Evolutionary conservation across 176 grass and related monocot genomes (phyloP).

Genomic region (Triticum urartu): DNA sequence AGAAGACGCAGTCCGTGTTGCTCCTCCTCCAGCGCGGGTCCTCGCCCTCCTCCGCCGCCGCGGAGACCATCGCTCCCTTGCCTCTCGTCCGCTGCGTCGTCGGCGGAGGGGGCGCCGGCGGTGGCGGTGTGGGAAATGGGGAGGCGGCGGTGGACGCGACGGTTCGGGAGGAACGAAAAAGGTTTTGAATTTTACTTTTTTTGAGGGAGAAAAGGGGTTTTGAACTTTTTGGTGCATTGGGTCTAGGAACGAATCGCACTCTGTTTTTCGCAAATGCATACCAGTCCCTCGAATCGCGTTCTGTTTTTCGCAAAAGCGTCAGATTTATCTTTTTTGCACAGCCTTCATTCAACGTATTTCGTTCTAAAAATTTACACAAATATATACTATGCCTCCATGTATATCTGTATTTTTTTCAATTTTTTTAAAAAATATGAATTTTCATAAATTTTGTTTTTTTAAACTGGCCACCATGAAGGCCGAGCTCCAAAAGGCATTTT

Average conservation of each 20-base stretch:
- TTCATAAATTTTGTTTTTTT: no score
- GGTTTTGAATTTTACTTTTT: not conserved
- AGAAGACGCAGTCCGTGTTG: conserved; percentile 34
- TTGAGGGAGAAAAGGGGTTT: not conserved
- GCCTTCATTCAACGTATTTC: no score
- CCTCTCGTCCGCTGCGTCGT: not conserved
- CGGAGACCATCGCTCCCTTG: not conserved
- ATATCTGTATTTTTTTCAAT: no score
- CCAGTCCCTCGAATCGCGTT: not conserved
- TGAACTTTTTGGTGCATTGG: conserved; percentile 14
- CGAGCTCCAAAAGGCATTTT: no score
- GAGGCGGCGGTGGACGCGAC: not conserved
- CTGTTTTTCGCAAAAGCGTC: no score
- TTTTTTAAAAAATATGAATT: no score
- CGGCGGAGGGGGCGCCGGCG: not conserved
- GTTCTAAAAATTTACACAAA: no score
- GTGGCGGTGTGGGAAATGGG: conserved; percentile 18
- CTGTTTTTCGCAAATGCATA: not conserved
- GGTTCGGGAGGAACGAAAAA: not conserved
- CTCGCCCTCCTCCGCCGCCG: not conserved
- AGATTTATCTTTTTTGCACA: no score
- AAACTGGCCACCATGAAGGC: no score
- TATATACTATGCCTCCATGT: no score
- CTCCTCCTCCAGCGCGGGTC: conserved; percentile 22
- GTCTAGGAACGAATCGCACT: not conserved